Evolutionary conservation across 495 filamentous ascomycete species (phyloP).

Genomic region (Amorphotheca resinae): DNA sequence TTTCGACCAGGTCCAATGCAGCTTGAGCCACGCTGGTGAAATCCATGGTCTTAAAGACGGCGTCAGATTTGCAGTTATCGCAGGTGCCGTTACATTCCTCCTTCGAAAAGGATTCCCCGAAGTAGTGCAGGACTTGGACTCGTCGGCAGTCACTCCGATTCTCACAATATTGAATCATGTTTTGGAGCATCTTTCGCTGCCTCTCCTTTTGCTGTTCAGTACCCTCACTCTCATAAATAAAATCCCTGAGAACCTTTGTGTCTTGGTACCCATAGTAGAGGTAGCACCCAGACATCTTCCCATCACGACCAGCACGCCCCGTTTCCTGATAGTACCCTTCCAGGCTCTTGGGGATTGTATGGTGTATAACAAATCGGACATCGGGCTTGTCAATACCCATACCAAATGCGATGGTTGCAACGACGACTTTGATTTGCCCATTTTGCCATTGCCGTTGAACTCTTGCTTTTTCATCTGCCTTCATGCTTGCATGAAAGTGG

Average conservation of each 20-base stretch:
- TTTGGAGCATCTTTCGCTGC: conserved; percentile 71
- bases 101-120: conserved; percentile 67
- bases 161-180: conserved; percentile 76
- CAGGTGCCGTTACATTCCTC: conserved; percentile 62
- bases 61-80: conserved; percentile 73
- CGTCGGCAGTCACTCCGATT: conserved; percentile 76
- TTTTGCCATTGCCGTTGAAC: conserved; percentile 75
- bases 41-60: conserved; percentile 55
- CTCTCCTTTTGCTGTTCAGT: conserved; percentile 65
- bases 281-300: conserved; percentile 75
- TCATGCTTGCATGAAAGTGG: conserved; percentile 79
- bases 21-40: conserved; percentile 60
- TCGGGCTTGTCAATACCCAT: conserved; percentile 98
- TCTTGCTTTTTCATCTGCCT: conserved; percentile 43
- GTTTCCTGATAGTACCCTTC: conserved; percentile 99
- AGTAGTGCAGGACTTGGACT: conserved; percentile 81
- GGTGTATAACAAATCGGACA: conserved; percentile 90
- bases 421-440: conserved; percentile 71
- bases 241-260: conserved; percentile 42
- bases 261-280: conserved; percentile 78
- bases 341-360: conserved; percentile 83
- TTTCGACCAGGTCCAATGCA: conserved; percentile 52
- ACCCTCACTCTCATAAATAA: conserved; percentile 73
- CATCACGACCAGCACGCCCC: conserved; percentile 86
- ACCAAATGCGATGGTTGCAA: conserved; percentile 97